Evolutionary conservation across 345 rosid genomes (phyloP).

Genomic region (Salix caprea): DNA sequence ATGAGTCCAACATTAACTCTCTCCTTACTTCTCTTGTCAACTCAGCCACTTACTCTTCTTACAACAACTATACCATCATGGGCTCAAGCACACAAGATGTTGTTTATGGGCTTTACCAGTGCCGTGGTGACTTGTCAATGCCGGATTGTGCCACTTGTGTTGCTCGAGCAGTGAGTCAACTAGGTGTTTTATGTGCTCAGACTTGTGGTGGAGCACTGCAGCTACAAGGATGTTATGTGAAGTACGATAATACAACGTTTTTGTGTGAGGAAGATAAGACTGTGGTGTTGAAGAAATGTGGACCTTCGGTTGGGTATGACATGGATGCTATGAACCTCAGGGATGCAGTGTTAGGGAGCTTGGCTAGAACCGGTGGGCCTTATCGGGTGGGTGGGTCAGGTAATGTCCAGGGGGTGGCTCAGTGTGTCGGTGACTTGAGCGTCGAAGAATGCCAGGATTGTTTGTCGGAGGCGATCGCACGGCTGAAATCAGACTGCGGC

Average conservation of each 20-base stretch:
- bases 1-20: slow-evolving; percentile 73
- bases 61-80: slow-evolving; percentile 77
- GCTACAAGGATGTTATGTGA: slow-evolving; percentile 71
- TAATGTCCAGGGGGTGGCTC: slow-evolving; percentile 73
- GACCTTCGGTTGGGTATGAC: slow-evolving; percentile 72
- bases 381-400: slow-evolving; percentile 74
- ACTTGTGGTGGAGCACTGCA: slow-evolving; percentile 74
- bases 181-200: slow-evolving; percentile 42
- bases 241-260: slow-evolving; percentile 77
- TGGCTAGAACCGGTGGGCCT: slow-evolving; percentile 49
- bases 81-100: slow-evolving; percentile 68
- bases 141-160: slow-evolving; percentile 88
- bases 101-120: slow-evolving; percentile 84
- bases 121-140: slow-evolving; percentile 93
- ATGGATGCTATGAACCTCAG: slow-evolving; percentile 46
- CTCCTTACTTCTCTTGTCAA: slow-evolving; percentile 88
- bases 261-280: slow-evolving; percentile 76
- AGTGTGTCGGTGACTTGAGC: slow-evolving; percentile 76
- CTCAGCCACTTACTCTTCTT: slow-evolving; percentile 87
- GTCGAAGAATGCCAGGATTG: slow-evolving; percentile 71
- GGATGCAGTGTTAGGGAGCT: slow-evolving; percentile 55
- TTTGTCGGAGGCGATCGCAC: slow-evolving; percentile 53
- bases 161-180: slow-evolving; percentile 53
- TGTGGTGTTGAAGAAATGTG: slow-evolving; percentile 61
- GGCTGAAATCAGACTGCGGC: slow-evolving; percentile 32